phyloP scores from a whole-genome alignment of 805 yeast genomes.

The Spathaspora passalidarum region DNA sequence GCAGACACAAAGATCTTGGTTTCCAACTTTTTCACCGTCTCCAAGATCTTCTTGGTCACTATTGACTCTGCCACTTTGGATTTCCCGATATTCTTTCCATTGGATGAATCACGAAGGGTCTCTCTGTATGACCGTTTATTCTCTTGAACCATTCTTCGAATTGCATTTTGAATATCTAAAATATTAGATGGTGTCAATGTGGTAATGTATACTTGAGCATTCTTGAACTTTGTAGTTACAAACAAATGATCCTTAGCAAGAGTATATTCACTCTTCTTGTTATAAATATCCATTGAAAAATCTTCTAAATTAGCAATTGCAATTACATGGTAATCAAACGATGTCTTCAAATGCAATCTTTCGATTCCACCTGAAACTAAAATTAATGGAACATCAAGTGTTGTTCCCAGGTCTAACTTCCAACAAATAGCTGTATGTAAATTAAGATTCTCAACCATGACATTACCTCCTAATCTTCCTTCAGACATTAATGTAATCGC shows the following conservation, averaged over 20 bases:
- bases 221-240: slow-evolving; percentile 47
- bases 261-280: slow-evolving; percentile 55
- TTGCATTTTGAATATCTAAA: slow-evolving; percentile 70
- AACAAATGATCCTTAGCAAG: slow-evolving; percentile 58
- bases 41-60: slow-evolving; percentile 17
- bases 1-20: slow-evolving; percentile 66
- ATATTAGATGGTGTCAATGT: slow-evolving; percentile 84
- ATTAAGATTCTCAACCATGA: slow-evolving; percentile 48
- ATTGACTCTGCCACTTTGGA: slow-evolving; percentile 2
- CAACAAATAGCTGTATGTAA: slow-evolving; percentile 70
- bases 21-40: slow-evolving; percentile 47
- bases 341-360: slow-evolving; percentile 54
- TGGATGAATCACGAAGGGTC: slow-evolving; percentile 58
- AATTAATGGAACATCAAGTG: slow-evolving; percentile 63
- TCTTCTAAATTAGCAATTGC: slow-evolving; percentile 54
- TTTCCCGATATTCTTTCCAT: neutral
- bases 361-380: slow-evolving; percentile 57
- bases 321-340: slow-evolving; percentile 85
- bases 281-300: slow-evolving; percentile 56
- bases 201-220: slow-evolving; percentile 64
- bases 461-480: slow-evolving; percentile 78
- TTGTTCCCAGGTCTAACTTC: slow-evolving; percentile 45
- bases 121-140: slow-evolving; percentile 71
- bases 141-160: slow-evolving; percentile 70
- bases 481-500: slow-evolving; percentile 49